Evolutionary conservation across 2,329 filamentous ascomycete species (phyloP), one percentile per base, ranked within the genome.

Genomic region (Thielaviopsis populi): DNA sequence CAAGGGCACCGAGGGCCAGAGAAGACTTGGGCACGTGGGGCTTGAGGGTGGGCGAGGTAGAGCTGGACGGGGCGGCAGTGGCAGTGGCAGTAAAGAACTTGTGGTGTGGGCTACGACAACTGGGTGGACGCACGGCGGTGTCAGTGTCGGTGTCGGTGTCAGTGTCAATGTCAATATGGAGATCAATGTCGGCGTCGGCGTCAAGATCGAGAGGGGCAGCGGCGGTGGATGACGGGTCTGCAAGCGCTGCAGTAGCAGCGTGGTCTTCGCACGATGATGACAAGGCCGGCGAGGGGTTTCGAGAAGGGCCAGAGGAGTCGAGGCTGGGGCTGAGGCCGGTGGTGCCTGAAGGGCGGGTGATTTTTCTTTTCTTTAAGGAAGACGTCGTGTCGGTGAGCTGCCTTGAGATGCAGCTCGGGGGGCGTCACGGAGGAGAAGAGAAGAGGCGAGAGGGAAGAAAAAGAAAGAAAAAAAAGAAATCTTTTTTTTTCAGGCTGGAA

Each of bases 321-420:
- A 72, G 79, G 76, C 71, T 73, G 72, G 69, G 74, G 72, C 68
- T 59, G 22, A 54, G 30, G 24, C 53, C 41, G 56, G 54, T 54
- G 61, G 64, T 63, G 61, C 53, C 64, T 65, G 74, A 73, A 71
- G 74, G 76, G 69, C 77, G 79, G 71, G 75, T 67, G 65, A 86
- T 80, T 80, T 83, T 86, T 79, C 83, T 80, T 83, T 86, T 86
- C 83, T 86, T 86, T 80, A 77, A 79, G 78, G 82, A 85, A 83
- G 83, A 85, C 83, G 83, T 86, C 75, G 80, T 86, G 83, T 81
- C 78, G 74, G 79, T 76, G 83, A 86, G 83, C 83, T 85, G 83
- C 83, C 73, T 73, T 54, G 69, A 70, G 37, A 33, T 58, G 81
- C 81, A 84, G 81, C 81, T 84, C 81, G 74, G 70, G 71, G 68